These are phyloP conservation scores for Penicillium manginii DNA, from an alignment of 495 filamentous ascomycete species.

Conservation along the genomic window DNA sequence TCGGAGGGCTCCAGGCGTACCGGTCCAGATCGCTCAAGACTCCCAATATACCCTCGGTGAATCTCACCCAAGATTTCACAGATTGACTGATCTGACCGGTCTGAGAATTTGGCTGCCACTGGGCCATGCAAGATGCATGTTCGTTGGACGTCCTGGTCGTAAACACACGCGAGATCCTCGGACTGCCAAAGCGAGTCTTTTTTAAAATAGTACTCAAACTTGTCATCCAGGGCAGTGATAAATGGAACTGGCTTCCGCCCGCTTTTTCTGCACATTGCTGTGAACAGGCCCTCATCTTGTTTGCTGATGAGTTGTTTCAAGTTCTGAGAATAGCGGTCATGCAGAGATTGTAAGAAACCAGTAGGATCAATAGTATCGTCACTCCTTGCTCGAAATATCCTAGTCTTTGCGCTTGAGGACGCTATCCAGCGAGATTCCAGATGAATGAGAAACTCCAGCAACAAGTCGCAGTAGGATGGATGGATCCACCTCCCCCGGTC, in stretches of 20 bases:
- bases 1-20: too few species aligned
- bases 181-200: slow-evolving; percentile 99
- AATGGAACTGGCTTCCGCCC: slow-evolving; percentile 99
- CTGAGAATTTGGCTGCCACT: slow-evolving; percentile 91
- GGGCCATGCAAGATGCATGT: slow-evolving; percentile 96
- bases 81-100: too few species aligned
- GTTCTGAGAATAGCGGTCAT: slow-evolving; percentile 69
- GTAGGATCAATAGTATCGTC: too few species aligned
- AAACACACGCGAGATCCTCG: slow-evolving; percentile 93
- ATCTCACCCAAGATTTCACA: slow-evolving; percentile 84
- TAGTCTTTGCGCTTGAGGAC: too few species aligned
- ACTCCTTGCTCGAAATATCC: too few species aligned
- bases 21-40: too few species aligned
- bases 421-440: slow-evolving; percentile 96
- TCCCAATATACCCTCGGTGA: too few species aligned
- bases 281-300: slow-evolving; percentile 90
- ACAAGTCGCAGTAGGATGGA: too few species aligned
- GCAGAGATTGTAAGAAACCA: too few species aligned
- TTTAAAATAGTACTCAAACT: slow-evolving; percentile 99
- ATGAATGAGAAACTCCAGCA: too few species aligned
- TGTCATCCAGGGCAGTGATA: slow-evolving; percentile 89
- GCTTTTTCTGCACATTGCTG: too few species aligned
- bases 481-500: too few species aligned
- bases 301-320: slow-evolving; percentile 94
- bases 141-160: slow-evolving; percentile 90